Conservation (phyloP, 2,329 filamentous ascomycete genomes). For the Ceratocystis papillata region DNA sequence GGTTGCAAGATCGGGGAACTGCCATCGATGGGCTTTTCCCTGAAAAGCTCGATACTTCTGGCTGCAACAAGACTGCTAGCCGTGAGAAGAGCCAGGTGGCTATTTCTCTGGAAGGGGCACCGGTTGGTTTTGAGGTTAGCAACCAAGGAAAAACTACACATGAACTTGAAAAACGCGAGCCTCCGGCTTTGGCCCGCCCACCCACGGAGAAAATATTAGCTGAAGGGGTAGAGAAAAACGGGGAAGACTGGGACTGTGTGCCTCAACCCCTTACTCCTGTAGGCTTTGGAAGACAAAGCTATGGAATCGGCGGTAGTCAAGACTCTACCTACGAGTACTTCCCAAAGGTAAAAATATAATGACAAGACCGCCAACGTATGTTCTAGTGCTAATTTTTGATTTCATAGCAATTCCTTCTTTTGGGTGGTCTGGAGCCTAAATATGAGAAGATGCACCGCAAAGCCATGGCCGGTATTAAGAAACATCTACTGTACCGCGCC, state of each 20-base stretch:
- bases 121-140: slow-evolving; percentile 13
- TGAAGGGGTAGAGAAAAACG: neutral
- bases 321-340: slow-evolving; percentile 66
- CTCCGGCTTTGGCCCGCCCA: neutral
- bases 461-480: slow-evolving; percentile 55
- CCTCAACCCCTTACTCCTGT: slow-evolving; percentile 48
- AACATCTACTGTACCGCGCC: slow-evolving; percentile 66
- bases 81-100: slow-evolving; percentile 23
- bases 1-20: slow-evolving; percentile 59
- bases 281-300: slow-evolving; percentile 38
- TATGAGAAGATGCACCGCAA: slow-evolving; percentile 64
- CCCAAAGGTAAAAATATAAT: slow-evolving; percentile 40
- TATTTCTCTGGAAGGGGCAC: neutral
- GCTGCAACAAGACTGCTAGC: slow-evolving; percentile 53
- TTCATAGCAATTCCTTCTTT: slow-evolving; percentile 53
- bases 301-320: slow-evolving; percentile 53
- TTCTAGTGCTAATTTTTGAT: slow-evolving; percentile 33
- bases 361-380: neutral
- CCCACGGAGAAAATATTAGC: neutral
- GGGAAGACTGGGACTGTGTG: slow-evolving; percentile 37
- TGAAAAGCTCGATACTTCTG: slow-evolving; percentile 61
- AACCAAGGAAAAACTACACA: neutral
- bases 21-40: slow-evolving; percentile 72
- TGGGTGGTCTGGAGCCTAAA: slow-evolving; percentile 62
- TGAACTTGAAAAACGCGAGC: neutral